These are phyloP conservation scores for Hyaloscypha hepaticicola DNA, from an alignment of 495 filamentous ascomycete species.

Conservation along the genomic window DNA sequence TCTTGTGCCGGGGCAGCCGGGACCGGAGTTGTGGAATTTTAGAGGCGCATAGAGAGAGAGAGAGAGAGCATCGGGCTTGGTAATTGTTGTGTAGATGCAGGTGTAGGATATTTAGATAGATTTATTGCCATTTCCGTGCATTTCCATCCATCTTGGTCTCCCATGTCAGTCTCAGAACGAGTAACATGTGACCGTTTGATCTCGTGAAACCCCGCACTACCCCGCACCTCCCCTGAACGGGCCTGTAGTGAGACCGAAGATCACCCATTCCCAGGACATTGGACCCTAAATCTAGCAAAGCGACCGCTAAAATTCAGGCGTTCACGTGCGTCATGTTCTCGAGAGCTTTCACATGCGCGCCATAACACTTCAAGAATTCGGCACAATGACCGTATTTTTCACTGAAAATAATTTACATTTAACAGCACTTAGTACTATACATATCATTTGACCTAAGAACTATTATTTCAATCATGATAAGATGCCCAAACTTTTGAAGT, in stretches of 20 bases:
- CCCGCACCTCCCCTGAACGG: neutral
- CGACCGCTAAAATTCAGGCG: neutral
- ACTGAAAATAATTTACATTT: too few relatives aligned
- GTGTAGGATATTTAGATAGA: neutral
- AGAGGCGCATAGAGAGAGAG: neutral
- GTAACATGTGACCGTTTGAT: neutral
- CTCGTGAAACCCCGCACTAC: neutral
- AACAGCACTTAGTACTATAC: too few relatives aligned
- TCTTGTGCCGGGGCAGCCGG: neutral
- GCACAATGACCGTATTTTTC: too few relatives aligned
- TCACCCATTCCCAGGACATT: neutral
- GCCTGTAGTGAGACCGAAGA: neutral
- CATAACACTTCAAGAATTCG: too few relatives aligned
- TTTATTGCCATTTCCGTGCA: neutral
- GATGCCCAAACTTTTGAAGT: too few relatives aligned
- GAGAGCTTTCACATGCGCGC: too few relatives aligned
- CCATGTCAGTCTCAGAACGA: neutral
- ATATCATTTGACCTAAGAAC: too few relatives aligned
- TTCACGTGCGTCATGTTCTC: too few relatives aligned
- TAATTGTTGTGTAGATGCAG: too few relatives aligned
- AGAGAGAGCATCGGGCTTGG: too few relatives aligned
- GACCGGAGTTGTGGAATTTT: neutral
- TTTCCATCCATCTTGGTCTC: neutral
- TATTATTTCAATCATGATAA: too few relatives aligned
- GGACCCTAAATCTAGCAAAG: neutral